Evolutionary conservation across 2,329 filamentous ascomycete species (phyloP).

Genomic region (Stachybotrys echinatus): DNA sequence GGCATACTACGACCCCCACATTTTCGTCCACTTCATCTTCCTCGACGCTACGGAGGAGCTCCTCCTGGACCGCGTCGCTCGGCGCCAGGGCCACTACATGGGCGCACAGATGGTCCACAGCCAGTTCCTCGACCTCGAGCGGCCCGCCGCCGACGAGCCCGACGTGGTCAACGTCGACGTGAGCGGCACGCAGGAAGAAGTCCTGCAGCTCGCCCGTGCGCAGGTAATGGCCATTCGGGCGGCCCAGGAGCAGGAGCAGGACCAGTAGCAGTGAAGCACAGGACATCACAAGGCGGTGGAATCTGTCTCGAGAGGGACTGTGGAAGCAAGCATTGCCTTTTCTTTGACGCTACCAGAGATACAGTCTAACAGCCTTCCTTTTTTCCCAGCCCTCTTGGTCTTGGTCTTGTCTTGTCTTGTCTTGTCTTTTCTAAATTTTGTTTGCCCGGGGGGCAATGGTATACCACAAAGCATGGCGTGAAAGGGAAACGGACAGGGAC

Average conservation of each 20-base stretch:
- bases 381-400: not conserved
- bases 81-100: conserved; percentile 87
- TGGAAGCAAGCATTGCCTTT: too few relatives aligned
- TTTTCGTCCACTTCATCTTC: conserved; percentile 90
- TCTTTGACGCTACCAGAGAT: not conserved
- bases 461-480: not conserved
- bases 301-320: too few relatives aligned
- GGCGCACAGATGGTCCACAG: conserved; percentile 91
- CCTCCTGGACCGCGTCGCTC: conserved; percentile 68
- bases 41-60: conserved; percentile 72
- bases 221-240: conserved; percentile 50
- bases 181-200: conserved; percentile 50
- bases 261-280: not conserved
- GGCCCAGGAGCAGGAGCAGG: conserved; percentile 10
- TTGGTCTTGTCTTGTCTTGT: not conserved
- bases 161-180: conserved; percentile 72
- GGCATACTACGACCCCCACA: conserved; percentile 65
- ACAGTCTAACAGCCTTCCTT: not conserved
- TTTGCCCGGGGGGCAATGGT: not conserved
- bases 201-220: conserved; percentile 55
- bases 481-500: not conserved
- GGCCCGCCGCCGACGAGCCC: conserved; percentile 63
- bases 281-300: too few relatives aligned
- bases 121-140: conserved; percentile 84
- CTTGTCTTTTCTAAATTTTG: not conserved